A percentile compares a stretch with the other conserved stretches of the same genome.
These are phyloP conservation scores for Xylaria scruposa DNA, from an alignment of 495 filamentous ascomycete genomes.

Conservation along the genomic window DNA sequence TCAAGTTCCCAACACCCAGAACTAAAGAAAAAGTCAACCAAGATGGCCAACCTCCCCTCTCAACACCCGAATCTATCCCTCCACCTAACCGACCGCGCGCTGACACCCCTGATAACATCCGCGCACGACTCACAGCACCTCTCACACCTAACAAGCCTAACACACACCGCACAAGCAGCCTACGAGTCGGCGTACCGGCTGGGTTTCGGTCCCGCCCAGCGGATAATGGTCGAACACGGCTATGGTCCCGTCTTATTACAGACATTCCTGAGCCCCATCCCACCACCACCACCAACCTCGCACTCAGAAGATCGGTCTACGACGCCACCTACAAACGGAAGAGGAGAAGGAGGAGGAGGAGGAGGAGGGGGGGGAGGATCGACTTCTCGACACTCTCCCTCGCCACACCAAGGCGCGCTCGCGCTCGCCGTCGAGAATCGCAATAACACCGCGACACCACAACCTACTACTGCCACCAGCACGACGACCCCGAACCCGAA, in stretches of 20 bases:
- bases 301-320: background rate
- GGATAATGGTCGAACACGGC: conserved; percentile 50
- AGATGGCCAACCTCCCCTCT: conserved; percentile 47
- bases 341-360: background rate
- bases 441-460: background rate
- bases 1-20: background rate
- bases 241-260: conserved; percentile 47
- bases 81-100: conserved; percentile 50
- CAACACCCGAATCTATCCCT: conserved; percentile 45
- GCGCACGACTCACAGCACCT: conserved; percentile 32
- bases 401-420: conserved; percentile 26
- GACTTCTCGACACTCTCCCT: background rate
- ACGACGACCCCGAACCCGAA: background rate
- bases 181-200: conserved; percentile 47
- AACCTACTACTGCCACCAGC: background rate
- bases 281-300: background rate
- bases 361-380: background rate
- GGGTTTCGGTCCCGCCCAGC: conserved; percentile 45
- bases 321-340: conserved; percentile 2
- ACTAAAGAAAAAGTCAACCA: background rate
- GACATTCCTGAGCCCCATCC: conserved; percentile 38
- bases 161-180: conserved; percentile 46
- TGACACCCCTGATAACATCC: conserved; percentile 54
- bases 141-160: conserved; percentile 46
- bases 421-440: conserved; percentile 12